Percentiles rank a stretch among this genome's conserved stretches.
phyloP scores from a whole-genome alignment of 441 rosid genomes.

The Adansonia rubrostipa region DNA sequence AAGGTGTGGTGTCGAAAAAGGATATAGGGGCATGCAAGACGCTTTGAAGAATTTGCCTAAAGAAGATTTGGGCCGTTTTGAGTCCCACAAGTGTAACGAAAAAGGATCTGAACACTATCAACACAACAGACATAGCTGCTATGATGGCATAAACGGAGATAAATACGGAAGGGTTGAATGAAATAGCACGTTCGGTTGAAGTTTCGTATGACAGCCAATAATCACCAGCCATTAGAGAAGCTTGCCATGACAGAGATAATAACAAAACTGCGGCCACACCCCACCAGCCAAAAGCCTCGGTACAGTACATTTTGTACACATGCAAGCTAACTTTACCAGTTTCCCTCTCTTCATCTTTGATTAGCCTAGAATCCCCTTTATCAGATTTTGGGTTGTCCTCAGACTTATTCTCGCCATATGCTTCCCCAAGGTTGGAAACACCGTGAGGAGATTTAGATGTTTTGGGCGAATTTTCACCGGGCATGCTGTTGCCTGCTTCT shows the following conservation, averaged over 20 bases:
- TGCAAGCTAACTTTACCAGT: conserved; percentile 70
- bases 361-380: conserved; percentile 72
- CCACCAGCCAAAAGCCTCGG: conserved; percentile 99
- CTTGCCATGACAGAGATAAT: conserved; percentile 81
- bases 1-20: conserved; percentile 93
- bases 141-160: conserved; percentile 67
- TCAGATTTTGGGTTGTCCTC: conserved; percentile 49
- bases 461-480: conserved; percentile 45
- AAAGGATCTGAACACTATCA: conserved; percentile 56
- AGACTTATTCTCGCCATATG: conserved; percentile 54
- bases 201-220: conserved; percentile 97
- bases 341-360: conserved; percentile 88
- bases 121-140: conserved; percentile 58
- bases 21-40: conserved; percentile 96
- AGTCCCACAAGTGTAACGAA: conserved; percentile 74
- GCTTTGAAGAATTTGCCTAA: conserved; percentile 70
- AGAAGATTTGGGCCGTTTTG: conserved; percentile 82
- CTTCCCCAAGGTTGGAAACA: conserved; percentile 41
- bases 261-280: conserved; percentile 60
- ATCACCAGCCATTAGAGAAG: conserved; percentile 80
- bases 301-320: conserved; percentile 76
- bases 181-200: conserved; percentile 49
- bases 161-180: conserved; percentile 63
- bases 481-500: conserved; percentile 48
- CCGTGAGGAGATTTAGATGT: conserved; percentile 36